Percentiles rank a stretch among this genome's conserved stretches.
phyloP scores from a whole-genome alignment of 257 asterid genomes.

The Pogostemon cablin region DNA sequence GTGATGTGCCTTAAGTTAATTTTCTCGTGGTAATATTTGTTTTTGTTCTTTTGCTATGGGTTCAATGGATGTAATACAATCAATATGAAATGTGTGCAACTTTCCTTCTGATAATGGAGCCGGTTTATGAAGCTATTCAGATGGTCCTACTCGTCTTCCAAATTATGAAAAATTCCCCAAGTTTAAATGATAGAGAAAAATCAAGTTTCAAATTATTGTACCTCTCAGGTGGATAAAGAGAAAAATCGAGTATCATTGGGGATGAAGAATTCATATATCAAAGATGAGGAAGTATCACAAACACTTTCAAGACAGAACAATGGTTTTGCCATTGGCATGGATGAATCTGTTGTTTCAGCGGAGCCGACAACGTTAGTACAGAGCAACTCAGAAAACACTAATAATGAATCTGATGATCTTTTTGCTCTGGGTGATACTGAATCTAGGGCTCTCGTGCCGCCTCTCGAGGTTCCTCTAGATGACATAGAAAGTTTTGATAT shows the following conservation, averaged over 20 bases:
- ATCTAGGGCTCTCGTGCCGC: constrained; percentile 78
- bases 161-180: background rate
- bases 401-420: constrained; percentile 41
- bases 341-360: constrained; percentile 36
- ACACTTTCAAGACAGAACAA: constrained; percentile 35
- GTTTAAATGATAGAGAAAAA: constrained; percentile 1
- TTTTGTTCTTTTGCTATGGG: background rate
- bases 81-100: constrained; percentile 1
- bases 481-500: constrained; percentile 57
- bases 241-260: constrained; percentile 85
- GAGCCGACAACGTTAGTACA: constrained; percentile 38
- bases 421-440: constrained; percentile 58
- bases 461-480: constrained; percentile 91
- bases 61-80: background rate
- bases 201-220: background rate
- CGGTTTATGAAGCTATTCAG: constrained; percentile 16
- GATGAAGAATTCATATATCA: constrained; percentile 75
- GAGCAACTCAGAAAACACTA: constrained; percentile 35
- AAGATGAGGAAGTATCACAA: constrained; percentile 42
- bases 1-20: background rate
- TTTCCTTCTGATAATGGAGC: background rate
- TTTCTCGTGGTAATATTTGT: background rate
- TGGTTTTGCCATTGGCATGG: constrained; percentile 34
- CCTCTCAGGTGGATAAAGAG: constrained; percentile 82
- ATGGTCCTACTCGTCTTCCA: background rate